A percentile compares a stretch with the other conserved stretches of the same genome.
Conservation (phyloP, 192 early-diverging fungal species). For the Coemansia sp. region DNA sequence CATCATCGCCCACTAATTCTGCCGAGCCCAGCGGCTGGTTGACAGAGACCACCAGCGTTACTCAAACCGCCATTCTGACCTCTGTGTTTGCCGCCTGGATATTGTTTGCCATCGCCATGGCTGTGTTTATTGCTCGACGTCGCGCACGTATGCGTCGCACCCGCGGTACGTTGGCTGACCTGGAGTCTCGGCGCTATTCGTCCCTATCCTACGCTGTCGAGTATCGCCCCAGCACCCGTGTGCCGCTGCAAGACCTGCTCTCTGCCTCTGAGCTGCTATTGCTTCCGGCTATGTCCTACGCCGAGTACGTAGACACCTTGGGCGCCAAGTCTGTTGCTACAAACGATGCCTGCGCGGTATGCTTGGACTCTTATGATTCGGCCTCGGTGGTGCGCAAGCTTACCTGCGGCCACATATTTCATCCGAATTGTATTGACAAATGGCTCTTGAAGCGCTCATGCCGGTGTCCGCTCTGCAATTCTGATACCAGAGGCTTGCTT, state of each 20-base stretch:
- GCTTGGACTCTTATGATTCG: conserved; percentile 17
- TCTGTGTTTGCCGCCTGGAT: conserved; percentile 18
- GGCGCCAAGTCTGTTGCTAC: too few species aligned
- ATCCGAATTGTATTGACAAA: conserved; percentile 30
- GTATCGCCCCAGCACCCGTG: not conserved
- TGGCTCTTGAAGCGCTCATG: conserved; percentile 43
- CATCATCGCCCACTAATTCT: not conserved
- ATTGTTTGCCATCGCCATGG: not conserved
- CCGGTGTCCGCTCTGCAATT: conserved; percentile 40
- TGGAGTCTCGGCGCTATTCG: not conserved
- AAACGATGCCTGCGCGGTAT: conserved; percentile 33
- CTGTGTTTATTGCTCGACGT: conserved; percentile 8
- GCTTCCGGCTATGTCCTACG: conserved; percentile 3
- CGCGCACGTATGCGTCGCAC: not conserved
- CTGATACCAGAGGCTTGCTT: conserved; percentile 11
- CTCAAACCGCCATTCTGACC: conserved; percentile 16
- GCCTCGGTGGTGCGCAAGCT: conserved; percentile 24
- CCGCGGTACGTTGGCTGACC: not conserved
- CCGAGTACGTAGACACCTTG: not conserved
- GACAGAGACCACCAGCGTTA: conserved; percentile 1
- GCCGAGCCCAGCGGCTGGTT: not conserved
- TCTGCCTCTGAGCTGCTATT: conserved; percentile 8
- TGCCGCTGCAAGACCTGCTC: conserved; percentile 5
- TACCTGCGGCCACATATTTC: conserved; percentile 35
- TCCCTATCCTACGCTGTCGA: not conserved